Base-by-base conservation (phyloP, 2,329 filamentous ascomycete genomes). In the Tympanopsis confertula region DNA sequence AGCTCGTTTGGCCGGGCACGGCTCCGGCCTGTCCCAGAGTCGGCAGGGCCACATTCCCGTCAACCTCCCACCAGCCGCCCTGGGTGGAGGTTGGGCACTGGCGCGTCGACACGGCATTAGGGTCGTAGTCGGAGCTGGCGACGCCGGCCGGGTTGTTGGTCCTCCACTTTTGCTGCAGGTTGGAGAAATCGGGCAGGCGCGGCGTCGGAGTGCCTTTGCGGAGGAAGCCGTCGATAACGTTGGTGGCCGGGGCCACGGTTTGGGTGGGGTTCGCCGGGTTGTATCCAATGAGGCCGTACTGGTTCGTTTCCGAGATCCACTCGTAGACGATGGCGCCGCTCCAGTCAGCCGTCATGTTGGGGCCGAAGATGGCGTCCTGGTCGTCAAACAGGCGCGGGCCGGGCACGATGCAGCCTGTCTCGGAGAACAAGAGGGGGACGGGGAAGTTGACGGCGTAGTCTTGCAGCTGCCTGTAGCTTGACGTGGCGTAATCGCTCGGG, bases 371-470 rank as follows among this genome's bases (percentile, higher is more conserved):
- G 36, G 84, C 78, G 29, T 71, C 67, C 57, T 91, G 84, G 52
- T 94, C 82, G 19, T 67, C 66, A 52, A 83, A 86, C 2, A 67
- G 61, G 32, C 82, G 71, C 1, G 79, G 77, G 2, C 62, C 60
- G 1, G 68, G 66, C 5, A 63, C 68, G 53, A 84, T 88, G 69
- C 86, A 94, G 41, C 86, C 86, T 3, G 85, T 91, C 60, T 94
- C 86, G 22, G 84, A 88, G 61, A 94, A 86, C 66, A 87, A 88
- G 49, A 91, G 86, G 15, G 85, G 86, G n/a, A 93, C 76, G 35
- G 78, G 80, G 57, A 86, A 88, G 48, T 74, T 59, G 26, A 70
- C 69, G 4, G 82, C 78, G 45, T 82, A 76, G 38, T 66, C 57
- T 54, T 86, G 70, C 20, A 93, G 73, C 44, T 66, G 65, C 35